phyloP scores from a whole-genome alignment of 345 rosid species.

The Triadica sebifera region DNA sequence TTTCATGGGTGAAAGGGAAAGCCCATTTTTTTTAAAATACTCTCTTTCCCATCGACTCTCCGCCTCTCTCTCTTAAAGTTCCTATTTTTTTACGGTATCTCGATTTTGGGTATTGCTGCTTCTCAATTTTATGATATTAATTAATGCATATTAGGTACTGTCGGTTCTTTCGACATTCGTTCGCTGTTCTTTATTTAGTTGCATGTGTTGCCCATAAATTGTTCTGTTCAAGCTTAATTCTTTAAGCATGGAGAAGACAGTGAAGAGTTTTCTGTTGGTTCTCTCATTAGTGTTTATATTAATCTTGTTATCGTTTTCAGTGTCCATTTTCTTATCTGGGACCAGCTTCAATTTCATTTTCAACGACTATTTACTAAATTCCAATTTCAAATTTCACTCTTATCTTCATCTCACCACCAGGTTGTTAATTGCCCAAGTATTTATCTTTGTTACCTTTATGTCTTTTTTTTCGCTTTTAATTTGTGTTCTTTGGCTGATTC shows the following conservation, averaged over 20 bases:
- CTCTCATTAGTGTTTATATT: constrained; percentile 10
- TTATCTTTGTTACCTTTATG: too few species aligned
- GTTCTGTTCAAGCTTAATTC: background rate
- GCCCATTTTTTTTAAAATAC: background rate
- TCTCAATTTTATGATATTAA: background rate
- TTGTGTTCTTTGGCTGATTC: constrained; percentile 1
- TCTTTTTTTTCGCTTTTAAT: background rate
- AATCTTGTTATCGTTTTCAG: constrained; percentile 18
- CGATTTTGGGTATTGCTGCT: constrained; percentile 8
- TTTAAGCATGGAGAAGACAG: constrained; percentile 20
- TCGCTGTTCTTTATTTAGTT: background rate
- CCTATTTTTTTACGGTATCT: background rate
- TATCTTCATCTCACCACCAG: background rate
- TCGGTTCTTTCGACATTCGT: background rate
- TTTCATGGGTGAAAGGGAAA: background rate
- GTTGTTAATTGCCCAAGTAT: background rate
- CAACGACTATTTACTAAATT: constrained; percentile 13
- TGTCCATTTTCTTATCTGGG: constrained; percentile 18
- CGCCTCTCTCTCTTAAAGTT: background rate
- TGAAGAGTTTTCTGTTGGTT: constrained; percentile 11
- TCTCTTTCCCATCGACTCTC: background rate
- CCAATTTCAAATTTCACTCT: background rate
- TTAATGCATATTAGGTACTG: constrained; percentile 3
- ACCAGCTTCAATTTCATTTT: constrained; percentile 18
- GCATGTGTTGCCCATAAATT: background rate